Evolutionary conservation across 2,329 filamentous ascomycete genomes (phyloP), one percentile per base, ranked within the genome.

Genomic region (Xylaria digitata): DNA sequence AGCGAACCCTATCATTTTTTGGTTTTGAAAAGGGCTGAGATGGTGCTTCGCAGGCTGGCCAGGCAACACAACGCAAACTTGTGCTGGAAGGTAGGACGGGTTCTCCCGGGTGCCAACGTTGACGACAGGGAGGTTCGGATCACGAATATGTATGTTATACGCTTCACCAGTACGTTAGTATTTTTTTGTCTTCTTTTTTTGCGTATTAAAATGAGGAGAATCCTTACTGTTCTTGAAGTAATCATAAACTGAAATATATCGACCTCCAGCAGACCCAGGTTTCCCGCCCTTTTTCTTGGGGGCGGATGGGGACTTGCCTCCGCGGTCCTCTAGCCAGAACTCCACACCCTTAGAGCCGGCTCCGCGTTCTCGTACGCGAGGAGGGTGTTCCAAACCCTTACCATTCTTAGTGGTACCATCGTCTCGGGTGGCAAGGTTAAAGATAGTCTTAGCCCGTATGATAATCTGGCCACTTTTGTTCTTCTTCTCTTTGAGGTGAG

Each of bases 1-100:
- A 5, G 89, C 88, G 71, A 90, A 89, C 0, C 71, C 75, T 46
- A 91, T 85, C 88, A 92, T 90, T 1, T 81, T 70, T 1, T 80
- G 75, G 0, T 87, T 90, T 72, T 91, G 87, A 0, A 77, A 71
- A 0, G 82, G 78, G 21, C 77, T 80, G 5, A 92, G 80, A 67
- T 85, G 82, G 1, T 79, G 75, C 7, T 80, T 82, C 32, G 84
- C 84, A 0, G 81, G 77, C 73, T 91, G 88, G 0, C 88, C 88
- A 5, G 84, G 81, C 3, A 85, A 65, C 1, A 92, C 83, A 0
- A 74, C 61, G 73, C 87, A 90, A 4, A 87, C 81, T 71, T 91
- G 84, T 0, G 82, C 77, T 0, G 89, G 89, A 1, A 91, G 70
- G 68, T 89, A 90, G 4, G 79, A 82, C 0, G 89, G 87, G 17